Evolutionary conservation across 2,329 filamentous ascomycete genomes (phyloP).

Genomic region (Aspergillus nomiae): DNA sequence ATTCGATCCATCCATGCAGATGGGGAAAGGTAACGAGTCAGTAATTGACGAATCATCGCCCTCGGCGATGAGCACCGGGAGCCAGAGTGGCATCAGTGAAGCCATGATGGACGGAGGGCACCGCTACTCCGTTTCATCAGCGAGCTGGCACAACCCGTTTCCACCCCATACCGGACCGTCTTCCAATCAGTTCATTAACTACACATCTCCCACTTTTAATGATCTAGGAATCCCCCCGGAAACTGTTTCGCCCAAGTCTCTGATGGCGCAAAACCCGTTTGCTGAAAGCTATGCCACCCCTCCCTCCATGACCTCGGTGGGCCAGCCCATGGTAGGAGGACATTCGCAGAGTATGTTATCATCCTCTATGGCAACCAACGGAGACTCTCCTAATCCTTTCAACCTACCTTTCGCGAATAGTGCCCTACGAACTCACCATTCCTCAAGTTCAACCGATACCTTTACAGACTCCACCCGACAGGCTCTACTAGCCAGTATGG

Average conservation of each 20-base stretch:
- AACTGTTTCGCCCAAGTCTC: constrained; percentile 75
- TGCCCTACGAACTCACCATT: constrained; percentile 61
- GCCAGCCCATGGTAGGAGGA: constrained; percentile 70
- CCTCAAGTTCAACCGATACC: constrained; percentile 63
- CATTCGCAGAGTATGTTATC: constrained; percentile 56
- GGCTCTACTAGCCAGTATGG: constrained; percentile 62
- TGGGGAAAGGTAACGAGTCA: constrained; percentile 70
- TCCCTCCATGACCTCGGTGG: constrained; percentile 73
- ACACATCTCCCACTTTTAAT: constrained; percentile 72
- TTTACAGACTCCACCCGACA: constrained; percentile 68
- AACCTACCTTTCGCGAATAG: constrained; percentile 59
- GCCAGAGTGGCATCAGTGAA: constrained; percentile 77
- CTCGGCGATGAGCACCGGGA: constrained; percentile 92
- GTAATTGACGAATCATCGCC: constrained; percentile 92
- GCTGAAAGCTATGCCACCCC: constrained; percentile 76
- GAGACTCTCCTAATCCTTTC: constrained; percentile 50
- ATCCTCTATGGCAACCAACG: constrained; percentile 46
- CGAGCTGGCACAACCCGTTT: constrained; percentile 69
- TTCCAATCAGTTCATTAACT: constrained; percentile 71
- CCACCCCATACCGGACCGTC: constrained; percentile 69
- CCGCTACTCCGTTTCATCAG: constrained; percentile 57
- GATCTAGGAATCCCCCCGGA: constrained; percentile 71
- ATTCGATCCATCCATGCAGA: constrained; percentile 75
- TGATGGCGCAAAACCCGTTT: constrained; percentile 68
- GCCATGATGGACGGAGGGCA: constrained; percentile 80